Evolutionary conservation across 1,284 basidiomycete genomes (phyloP).

Genomic region (Rhodofomes roseus): DNA sequence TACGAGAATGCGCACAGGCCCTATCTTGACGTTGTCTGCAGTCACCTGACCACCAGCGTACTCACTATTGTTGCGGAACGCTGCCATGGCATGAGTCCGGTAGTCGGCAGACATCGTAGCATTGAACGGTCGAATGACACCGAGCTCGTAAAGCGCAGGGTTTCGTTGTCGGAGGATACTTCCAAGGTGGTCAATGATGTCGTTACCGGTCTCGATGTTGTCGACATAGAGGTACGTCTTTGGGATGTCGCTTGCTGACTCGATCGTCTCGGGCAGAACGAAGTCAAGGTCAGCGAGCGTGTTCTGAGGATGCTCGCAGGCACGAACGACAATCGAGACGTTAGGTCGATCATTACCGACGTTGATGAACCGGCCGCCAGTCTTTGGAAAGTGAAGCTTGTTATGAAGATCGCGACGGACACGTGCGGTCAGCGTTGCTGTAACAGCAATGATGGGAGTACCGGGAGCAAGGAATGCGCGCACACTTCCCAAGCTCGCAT

Average conservation of each 20-base stretch:
- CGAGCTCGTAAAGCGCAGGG: neutral
- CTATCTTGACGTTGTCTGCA: conserved; percentile 4
- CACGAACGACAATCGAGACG: conserved; percentile 35
- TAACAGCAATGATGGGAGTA: conserved; percentile 34
- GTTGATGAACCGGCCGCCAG: conserved; percentile 7
- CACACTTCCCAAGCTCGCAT: conserved; percentile 30
- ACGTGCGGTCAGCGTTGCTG: conserved; percentile 33
- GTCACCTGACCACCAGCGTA: neutral
- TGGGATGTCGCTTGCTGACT: conserved; percentile 8
- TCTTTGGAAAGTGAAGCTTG: neutral
- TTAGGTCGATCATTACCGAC: conserved; percentile 37
- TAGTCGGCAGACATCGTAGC: conserved; percentile 14
- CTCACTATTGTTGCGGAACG: neutral
- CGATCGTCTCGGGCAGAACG: conserved; percentile 21
- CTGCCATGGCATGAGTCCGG: conserved; percentile 11
- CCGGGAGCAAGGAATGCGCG: conserved; percentile 31
- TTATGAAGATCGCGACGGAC: conserved; percentile 33
- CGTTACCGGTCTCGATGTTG: conserved; percentile 14
- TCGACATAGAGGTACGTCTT: conserved; percentile 23
- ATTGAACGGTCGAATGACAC: conserved; percentile 17
- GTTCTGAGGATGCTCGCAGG: conserved; percentile 34
- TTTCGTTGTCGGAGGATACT: neutral
- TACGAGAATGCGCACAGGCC: conserved; percentile 15
- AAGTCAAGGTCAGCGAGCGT: conserved; percentile 35
- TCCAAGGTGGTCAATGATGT: conserved; percentile 19